phyloP scores from a whole-genome alignment of 2,329 filamentous ascomycete species.

The Penicillium sp. region DNA sequence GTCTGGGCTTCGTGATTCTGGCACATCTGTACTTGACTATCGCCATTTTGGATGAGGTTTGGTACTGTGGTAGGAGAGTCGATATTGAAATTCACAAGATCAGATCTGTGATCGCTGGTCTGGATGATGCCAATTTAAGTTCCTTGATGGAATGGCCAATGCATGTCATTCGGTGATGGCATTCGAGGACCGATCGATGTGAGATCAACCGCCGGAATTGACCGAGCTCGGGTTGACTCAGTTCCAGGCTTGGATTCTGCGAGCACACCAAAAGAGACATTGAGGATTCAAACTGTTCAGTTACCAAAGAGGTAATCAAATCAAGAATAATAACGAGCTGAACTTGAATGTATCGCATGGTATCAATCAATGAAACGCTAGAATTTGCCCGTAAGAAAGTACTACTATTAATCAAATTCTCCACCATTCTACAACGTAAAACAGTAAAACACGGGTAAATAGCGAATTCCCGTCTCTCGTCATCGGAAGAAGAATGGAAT shows the following conservation, averaged over 20 bases:
- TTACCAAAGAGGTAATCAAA: neutral
- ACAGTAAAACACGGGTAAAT: too few relatives aligned
- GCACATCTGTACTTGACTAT: conserved; percentile 22
- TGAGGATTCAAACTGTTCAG: neutral
- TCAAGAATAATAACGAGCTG: neutral
- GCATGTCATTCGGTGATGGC: neutral
- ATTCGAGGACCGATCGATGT: neutral
- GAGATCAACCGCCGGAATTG: neutral
- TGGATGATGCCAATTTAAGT: neutral
- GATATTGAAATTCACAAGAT: conserved; percentile 15
- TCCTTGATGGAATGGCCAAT: conserved; percentile 15
- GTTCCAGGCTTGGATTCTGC: neutral
- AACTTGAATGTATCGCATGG: neutral
- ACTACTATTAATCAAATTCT: too few relatives aligned
- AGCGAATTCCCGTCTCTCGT: too few relatives aligned
- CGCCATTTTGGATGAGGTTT: conserved; percentile 9
- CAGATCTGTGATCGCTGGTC: neutral
- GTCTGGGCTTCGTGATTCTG: conserved; percentile 17
- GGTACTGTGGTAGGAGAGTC: conserved; percentile 11
- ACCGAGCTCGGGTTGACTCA: neutral
- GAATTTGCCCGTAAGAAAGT: too few relatives aligned
- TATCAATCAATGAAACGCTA: neutral
- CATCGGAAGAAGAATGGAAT: neutral
- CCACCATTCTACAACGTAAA: too few relatives aligned
- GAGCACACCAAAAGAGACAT: neutral